Evolutionary conservation across 257 asterid species (phyloP).

Genomic region (Solanum tacnaense): DNA sequence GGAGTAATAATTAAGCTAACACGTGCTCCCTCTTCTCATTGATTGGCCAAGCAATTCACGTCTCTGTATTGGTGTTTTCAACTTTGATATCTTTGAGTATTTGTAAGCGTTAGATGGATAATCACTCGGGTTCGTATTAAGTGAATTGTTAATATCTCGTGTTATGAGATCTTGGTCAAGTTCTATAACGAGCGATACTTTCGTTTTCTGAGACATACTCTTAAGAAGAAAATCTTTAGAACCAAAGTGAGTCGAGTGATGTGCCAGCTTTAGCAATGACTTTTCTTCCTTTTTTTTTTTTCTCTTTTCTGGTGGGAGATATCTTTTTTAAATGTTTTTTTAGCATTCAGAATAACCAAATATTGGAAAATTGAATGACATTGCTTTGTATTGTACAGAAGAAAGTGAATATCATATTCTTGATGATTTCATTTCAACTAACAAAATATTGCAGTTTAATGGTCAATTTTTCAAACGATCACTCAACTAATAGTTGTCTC

Average conservation of each 20-base stretch:
- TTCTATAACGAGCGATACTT: no score
- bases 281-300: no score
- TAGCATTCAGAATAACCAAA: neutral
- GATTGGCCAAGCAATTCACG: neutral
- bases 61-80: neutral
- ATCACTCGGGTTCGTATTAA: rapidly evolving
- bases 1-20: neutral
- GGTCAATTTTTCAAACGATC: neutral
- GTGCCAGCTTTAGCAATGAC: neutral
- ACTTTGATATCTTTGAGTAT: neutral
- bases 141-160: neutral
- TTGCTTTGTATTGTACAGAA: neutral
- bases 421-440: neutral
- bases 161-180: neutral
- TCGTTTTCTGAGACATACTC: no score
- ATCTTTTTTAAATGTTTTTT: no score
- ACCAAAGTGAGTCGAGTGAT: neutral
- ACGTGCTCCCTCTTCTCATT: neutral
- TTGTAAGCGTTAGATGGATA: neutral
- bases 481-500: neutral
- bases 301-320: neutral
- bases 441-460: neutral
- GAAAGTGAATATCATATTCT: neutral
- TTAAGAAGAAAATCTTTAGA: neutral
- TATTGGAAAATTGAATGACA: neutral